A percentile compares a stretch with the other conserved stretches of the same genome.
phyloP scores from a whole-genome alignment of 2,329 filamentous ascomycete genomes.

The Arthroderma uncinatum region DNA sequence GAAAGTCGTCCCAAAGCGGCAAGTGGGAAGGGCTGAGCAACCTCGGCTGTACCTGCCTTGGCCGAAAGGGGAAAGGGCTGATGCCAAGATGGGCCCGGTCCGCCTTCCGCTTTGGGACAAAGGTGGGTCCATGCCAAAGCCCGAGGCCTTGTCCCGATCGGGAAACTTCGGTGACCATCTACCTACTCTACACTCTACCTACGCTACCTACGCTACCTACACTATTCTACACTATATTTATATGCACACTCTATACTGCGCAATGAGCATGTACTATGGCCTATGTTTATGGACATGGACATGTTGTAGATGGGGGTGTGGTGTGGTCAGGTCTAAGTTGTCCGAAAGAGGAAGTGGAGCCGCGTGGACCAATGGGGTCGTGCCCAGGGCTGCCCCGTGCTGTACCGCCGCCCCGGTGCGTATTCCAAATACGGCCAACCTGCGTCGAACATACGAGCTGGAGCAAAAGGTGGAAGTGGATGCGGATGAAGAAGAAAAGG shows the following conservation, averaged over 20 bases:
- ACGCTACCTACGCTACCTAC: too few relatives aligned
- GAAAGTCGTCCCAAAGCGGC: not conserved
- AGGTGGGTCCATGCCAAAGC: not conserved
- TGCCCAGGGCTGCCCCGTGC: not conserved
- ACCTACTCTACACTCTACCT: too few relatives aligned
- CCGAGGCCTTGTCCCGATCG: not conserved
- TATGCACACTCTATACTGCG: too few relatives aligned
- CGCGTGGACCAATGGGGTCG: not conserved
- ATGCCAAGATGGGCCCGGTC: conserved; percentile 1
- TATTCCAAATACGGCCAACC: conserved; percentile 1
- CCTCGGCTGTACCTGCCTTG: not conserved
- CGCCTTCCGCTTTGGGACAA: conserved; percentile 1
- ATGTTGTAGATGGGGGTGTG: too few relatives aligned
- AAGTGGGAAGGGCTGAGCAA: conserved; percentile 4
- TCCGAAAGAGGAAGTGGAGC: not conserved
- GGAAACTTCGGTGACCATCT: not conserved
- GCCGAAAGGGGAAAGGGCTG: not conserved
- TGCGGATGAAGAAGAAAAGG: not conserved
- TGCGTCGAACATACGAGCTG: not conserved
- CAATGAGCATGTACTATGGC: too few relatives aligned
- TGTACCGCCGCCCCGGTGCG: conserved; percentile 4
- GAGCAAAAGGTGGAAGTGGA: not conserved
- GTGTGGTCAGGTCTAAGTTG: not conserved
- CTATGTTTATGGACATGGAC: too few relatives aligned
- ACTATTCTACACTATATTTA: too few relatives aligned